Base-by-base conservation (phyloP, 306 rosid genomes). In the Cicer judaicum region DNA sequence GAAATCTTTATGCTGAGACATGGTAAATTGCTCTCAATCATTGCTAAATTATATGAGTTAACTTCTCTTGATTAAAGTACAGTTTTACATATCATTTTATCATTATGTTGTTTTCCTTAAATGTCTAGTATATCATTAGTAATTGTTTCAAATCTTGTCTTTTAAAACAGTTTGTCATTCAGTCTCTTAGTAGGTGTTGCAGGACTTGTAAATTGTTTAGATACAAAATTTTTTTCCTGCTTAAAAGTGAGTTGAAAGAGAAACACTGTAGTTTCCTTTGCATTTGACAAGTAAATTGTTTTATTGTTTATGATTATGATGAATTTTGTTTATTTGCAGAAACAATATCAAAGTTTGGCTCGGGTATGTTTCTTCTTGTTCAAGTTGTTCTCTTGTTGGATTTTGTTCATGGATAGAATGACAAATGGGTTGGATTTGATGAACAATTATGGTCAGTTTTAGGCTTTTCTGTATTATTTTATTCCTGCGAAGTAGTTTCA, bases 331-430 rank as follows among this genome's bases (percentile, higher is more conserved):
- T 43, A 42, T 63, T 61, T 80, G 83, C 93, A 95, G 99, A 90
- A 79, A 57, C 93, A 61, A 82, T 81, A 59, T 92, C 99, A 48
- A 95, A 90, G 87, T 95, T 95, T 74, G 99, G 99, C 68, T 90
- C 99, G 0, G 99, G 99, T 72, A 65, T 95, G 78, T 95, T 95
- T 77, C 99, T 95, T 77, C 97, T 95, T 7, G 97, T 95, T 75
- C 99, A 95, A 92, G 99, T 95, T 79, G 92, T 95, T 80, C 99
- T 95, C 72, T 74, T 95, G 91, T 85, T 95, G 88, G 99, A 92
- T 85, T 95, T 95, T 77, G 97, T 95, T 78, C 99, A 95, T 76
- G 84, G 92, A 80, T 95, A 98, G 99, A 95, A 95, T 79, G 99
- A 95, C 84, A 92, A 85, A 79, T 95, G 99, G 99, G 98, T 86